Conservation (phyloP, 176 grass and related monocot genomes). For the Aegilops umbellulata region DNA sequence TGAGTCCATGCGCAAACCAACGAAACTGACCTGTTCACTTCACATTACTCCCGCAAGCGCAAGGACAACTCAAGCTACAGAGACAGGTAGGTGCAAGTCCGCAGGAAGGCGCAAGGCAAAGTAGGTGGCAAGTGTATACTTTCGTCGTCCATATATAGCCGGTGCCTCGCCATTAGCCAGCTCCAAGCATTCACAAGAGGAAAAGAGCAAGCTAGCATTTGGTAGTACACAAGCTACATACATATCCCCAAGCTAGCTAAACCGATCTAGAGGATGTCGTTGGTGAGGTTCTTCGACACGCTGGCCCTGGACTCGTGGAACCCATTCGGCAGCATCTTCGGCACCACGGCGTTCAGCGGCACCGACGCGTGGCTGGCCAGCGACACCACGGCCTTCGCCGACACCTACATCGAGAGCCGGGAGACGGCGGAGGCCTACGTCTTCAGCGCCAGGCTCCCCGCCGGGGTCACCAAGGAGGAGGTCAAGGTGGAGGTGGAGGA, state of each 20-base stretch:
- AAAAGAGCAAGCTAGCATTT: background rate
- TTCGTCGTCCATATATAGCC: constrained; percentile 27
- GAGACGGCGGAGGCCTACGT: constrained; percentile 52
- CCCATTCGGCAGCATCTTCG: constrained; percentile 63
- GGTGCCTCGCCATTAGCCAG: background rate
- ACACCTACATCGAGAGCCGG: constrained; percentile 49
- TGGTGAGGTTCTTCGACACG: constrained; percentile 56
- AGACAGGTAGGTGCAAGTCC: background rate
- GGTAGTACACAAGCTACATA: too few relatives aligned
- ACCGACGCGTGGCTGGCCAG: constrained; percentile 42
- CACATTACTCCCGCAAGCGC: background rate
- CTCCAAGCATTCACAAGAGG: background rate
- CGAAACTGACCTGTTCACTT: constrained; percentile 16
- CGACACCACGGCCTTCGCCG: constrained; percentile 53
- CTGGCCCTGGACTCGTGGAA: constrained; percentile 47
- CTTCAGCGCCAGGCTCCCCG: constrained; percentile 51
- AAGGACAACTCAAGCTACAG: background rate
- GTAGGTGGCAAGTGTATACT: background rate
- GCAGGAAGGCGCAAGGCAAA: background rate
- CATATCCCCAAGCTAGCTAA: background rate
- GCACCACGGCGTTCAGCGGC: constrained; percentile 10
- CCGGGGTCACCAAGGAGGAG: constrained; percentile 53
- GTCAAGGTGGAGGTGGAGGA: constrained; percentile 57
- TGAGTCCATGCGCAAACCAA: background rate
- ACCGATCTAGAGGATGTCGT: constrained; percentile 27